Base-by-base conservation (phyloP, 441 rosid genomes). In the Populus hybrid region DNA sequence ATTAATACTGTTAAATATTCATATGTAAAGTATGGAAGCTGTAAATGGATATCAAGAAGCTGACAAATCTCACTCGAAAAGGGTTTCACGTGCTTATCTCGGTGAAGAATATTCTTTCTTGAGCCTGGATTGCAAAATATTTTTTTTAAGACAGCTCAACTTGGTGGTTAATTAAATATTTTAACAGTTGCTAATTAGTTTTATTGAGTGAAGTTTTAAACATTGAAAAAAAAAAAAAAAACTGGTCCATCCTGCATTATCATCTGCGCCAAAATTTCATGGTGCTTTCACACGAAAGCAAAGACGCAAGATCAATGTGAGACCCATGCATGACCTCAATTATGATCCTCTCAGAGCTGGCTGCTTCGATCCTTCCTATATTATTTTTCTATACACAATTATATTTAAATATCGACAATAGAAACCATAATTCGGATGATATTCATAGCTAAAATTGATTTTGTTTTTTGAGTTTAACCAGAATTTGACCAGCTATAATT, bases 1-100 rank as follows among this genome's bases (percentile, higher is more conserved):
- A 21, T 12, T 28, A 28, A 28, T 28, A 46, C 57, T 46, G 57
- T 4, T 46, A 46, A 46, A 46, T 46, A 14, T 46, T 46, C 57
- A 46, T 46, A 5, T 14, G 57, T 14, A 14, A 46, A 46, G 57
- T 4, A 46, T 46, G 57, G 16, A 46, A 69, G 50, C 72, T 69
- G 34, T 34, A 73, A 73, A 59, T 57, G n/a, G 18, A 34, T 5
- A n/a, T 72, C 35, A 42, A 64, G 75, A 24, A 46, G 78, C 42
- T 36, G 65, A 78, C 70, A 75, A 72, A 74, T 57, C 71, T 28
- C 46, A 40, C 42, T 73, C 2, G 9, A 18, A 50, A 65, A 36
- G n/a, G 69, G 72, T 24, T 6, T 50, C 80, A 70, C 78, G 79
- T 78, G 80, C 71, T 36, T 21, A 14, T 67, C 77, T 64, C 72